phyloP scores from a whole-genome alignment of 768 basidiomycete genomes.

The Boletus pseudopeckii region DNA sequence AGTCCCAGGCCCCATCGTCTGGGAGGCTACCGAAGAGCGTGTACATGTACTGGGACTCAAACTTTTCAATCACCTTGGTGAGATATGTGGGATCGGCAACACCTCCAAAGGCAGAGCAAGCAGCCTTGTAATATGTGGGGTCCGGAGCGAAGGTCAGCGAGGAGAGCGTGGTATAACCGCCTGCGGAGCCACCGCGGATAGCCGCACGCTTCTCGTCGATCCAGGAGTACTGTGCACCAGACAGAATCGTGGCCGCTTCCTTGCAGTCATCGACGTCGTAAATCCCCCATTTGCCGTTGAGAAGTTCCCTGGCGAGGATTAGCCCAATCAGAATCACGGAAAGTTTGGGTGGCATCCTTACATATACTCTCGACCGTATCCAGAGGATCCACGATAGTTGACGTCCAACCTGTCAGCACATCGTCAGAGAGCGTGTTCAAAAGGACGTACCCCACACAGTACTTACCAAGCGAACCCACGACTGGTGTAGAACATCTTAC shows the following conservation, averaged over 20 bases:
- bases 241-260: conserved; percentile 29
- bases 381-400: conserved; percentile 71
- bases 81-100: conserved; percentile 58
- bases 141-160: conserved; percentile 46
- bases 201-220: conserved; percentile 60
- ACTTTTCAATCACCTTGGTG: conserved; percentile 63
- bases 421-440: conserved; percentile 1
- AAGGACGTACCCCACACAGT: background rate
- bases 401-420: conserved; percentile 54
- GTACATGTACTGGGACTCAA: conserved; percentile 53
- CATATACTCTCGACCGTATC: conserved; percentile 67
- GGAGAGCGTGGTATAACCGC: conserved; percentile 64
- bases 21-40: conserved; percentile 56
- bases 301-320: conserved; percentile 39
- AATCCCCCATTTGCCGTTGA: conserved; percentile 65
- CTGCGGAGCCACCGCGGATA: conserved; percentile 69
- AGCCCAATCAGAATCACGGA: background rate
- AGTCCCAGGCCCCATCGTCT: conserved; percentile 22
- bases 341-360: conserved; percentile 11
- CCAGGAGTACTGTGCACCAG: conserved; percentile 37
- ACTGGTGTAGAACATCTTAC: conserved; percentile 60
- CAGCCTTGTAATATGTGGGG: conserved; percentile 48
- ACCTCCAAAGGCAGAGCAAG: conserved; percentile 55
- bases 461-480: conserved; percentile 66
- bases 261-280: conserved; percentile 64